Base-by-base conservation (phyloP, 2,329 filamentous ascomycete species). In the Penicillium oxalicum region DNA sequence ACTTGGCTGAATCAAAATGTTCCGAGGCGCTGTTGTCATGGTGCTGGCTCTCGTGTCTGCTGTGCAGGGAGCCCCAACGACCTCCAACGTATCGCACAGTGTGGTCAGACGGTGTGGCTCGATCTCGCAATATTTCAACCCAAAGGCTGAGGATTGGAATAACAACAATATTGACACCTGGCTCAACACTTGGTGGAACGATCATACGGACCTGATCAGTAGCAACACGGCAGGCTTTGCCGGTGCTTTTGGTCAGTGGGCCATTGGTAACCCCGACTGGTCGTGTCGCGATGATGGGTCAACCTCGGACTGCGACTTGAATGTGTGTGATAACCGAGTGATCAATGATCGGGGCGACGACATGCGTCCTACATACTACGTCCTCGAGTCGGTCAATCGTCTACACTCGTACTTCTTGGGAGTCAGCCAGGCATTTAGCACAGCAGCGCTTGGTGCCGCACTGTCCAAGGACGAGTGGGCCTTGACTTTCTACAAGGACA, bases 231-330 rank as follows among this genome's bases (percentile, higher is more conserved):
- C 28, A 27, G 52, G 52, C 1, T 54, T 54, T 27, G 52, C 52
- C 3, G 49, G 49, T 4, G 52, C 49, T 18, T 54, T 54, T 13
- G 52, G 52, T 7, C 49, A 54, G 41, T 52, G 49, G 49, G 46
- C 49, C 9, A 45, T 54, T 40, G 52, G 49, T 6, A 48, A 54
- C 24, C 47, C 47, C 2, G 49, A 54, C 38, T 54, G 44, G 49
- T 32, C 40, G 11, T 54, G 52, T 29, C 52, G 47, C 0, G 49
- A 54, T 24, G 49, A 51, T 11, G 52, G 52, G 25, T 51, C 49
- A 2, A 34, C 43, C 26, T 45, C 46, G 4, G 47, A 44, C 34
- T 52, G 52, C 13, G 44, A 52, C 25, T 24, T 54, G 36, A 34
- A 49, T 18, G 34, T 52, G 12, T 54, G 52, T 24, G 52, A 51